Base-by-base conservation (phyloP, 208 protist genomes). In the Leishmania tarentolae region DNA sequence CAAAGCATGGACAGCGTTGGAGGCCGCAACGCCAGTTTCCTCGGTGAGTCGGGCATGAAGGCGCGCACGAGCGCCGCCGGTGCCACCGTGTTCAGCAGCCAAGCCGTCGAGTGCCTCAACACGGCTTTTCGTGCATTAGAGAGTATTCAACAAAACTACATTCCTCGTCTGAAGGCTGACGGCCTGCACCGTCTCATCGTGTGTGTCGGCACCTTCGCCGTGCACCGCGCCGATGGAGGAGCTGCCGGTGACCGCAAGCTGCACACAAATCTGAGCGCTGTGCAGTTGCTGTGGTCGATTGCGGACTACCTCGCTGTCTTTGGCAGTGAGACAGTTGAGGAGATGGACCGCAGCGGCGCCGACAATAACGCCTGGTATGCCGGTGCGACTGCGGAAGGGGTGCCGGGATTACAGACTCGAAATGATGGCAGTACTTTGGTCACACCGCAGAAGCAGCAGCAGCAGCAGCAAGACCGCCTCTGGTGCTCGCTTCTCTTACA, bases 221-320 rank as follows among this genome's bases (percentile, higher is more conserved):
- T 75, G 31, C 85, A 92, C 66, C 78, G 77, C 73, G 63, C 86
- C 28, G 84, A 80, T 28, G 63, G 72, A n/a, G 87, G 76, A 5
- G 73, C 75, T 31, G 63, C 78, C 1, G 78, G 72, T 2, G 86
- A 93, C 71, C 81, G 83, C 42, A 90, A 91, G 17, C 80, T 96
- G 76, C 89, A 93, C 78, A 89, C 94, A 47, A 96, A 98, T 72
- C 84, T 98, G 17, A 98, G 90, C 69, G 91, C 94, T 8, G 90
- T 96, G 76, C 94, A 98, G 82, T 79, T 96, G 52, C 79, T 96
- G 56, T 98, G 94, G 93, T 95, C 94, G 50, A 87, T 93, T 28
- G 92, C 91, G 1, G 94, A 98, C 78, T 95, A 91, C 80, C 77
- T 95, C 53, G 91, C 88, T 35, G 71, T 85, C 19, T 82, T 85